Evolutionary conservation across 768 basidiomycete genomes (phyloP), one percentile per base, ranked within the genome.

Genomic region (Xerocomus potaroensis): DNA sequence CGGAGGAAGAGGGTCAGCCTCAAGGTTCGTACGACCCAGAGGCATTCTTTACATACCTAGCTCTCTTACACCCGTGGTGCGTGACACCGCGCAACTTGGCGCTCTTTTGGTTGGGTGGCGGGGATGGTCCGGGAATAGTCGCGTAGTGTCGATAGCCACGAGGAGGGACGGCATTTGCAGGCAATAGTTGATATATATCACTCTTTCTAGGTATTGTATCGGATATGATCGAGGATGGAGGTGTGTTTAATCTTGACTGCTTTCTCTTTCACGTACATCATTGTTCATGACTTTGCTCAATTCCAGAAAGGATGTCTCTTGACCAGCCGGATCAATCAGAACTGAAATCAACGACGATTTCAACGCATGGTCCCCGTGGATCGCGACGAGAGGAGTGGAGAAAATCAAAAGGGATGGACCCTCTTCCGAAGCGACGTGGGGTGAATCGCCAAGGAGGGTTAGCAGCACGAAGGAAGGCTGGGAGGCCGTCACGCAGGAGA

Each of bases 311-410:
- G 4, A 84, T 83, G 81, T 69, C 71, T 43, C 59, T 83, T 33
- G 84, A 88, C 41, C 57, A 49, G 36, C 48, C 54, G 4, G 53
- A 38, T 31, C 47, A 35, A 42, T 39, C 60, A n/a, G 45, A 64
- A 21, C 65, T 65, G 37, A 54, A 56, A 47, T 42, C 68, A 4
- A 62, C 62, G 40, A 63, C 61, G 18, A 73, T 92, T 51, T 92
- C 91, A 8, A 94, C 91, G 3, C 88, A 92, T 57, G 91, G 91
- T 11, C 77, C 83, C 3, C 80, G 90, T 26, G 72, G 75, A 41
- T 86, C 87, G 39, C 72, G 91, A 49, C 74, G 87, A 52, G 91
- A 91, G 62, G 74, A 81, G 54, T 94, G 91, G 91, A 72, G 90
- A 61, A 69, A 69, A 46, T 84, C 90, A 19, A 94, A 91, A 62